Evolutionary conservation across 2,329 filamentous ascomycete genomes (phyloP).

Genomic region (Teratosphaeria gauchensis): DNA sequence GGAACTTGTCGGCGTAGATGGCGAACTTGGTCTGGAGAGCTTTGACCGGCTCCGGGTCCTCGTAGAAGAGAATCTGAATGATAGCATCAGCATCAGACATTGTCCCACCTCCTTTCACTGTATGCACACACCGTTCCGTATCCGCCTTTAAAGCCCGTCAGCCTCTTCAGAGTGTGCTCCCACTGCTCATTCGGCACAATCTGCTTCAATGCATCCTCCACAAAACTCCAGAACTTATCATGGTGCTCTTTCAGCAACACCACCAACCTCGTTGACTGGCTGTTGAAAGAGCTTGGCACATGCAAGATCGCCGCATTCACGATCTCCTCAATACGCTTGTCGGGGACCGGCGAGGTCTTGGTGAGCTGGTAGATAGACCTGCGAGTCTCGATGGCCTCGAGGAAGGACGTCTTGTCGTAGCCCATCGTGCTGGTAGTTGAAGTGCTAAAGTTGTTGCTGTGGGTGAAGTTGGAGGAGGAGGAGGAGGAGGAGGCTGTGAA

Average conservation of each 20-base stretch:
- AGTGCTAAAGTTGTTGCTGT: slow-evolving; percentile 4
- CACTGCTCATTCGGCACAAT: slow-evolving; percentile 59
- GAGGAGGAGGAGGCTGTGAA: neutral
- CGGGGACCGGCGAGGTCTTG: slow-evolving; percentile 59
- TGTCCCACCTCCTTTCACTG: neutral
- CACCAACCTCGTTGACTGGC: slow-evolving; percentile 68
- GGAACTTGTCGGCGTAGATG: slow-evolving; percentile 71
- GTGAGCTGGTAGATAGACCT: slow-evolving; percentile 43
- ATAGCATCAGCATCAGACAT: neutral
- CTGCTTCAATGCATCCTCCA: slow-evolving; percentile 53
- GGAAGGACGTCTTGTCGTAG: slow-evolving; percentile 36
- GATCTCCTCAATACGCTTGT: slow-evolving; percentile 60
- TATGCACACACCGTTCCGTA: slow-evolving; percentile 60
- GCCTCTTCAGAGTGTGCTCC: slow-evolving; percentile 40
- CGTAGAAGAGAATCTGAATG: slow-evolving; percentile 70
- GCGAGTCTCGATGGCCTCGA: slow-evolving; percentile 57
- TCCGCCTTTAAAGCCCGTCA: slow-evolving; percentile 55
- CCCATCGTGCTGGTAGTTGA: slow-evolving; percentile 28
- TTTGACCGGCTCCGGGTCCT: slow-evolving; percentile 60
- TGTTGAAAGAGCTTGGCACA: slow-evolving; percentile 79
- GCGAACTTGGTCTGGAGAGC: slow-evolving; percentile 59
- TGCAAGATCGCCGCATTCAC: slow-evolving; percentile 51
- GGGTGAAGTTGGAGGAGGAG: neutral
- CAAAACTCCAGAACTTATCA: slow-evolving; percentile 76
- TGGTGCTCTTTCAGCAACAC: slow-evolving; percentile 75